phyloP scores from a whole-genome alignment of 106 monocot genomes.

The Dendrobium catenatum region DNA sequence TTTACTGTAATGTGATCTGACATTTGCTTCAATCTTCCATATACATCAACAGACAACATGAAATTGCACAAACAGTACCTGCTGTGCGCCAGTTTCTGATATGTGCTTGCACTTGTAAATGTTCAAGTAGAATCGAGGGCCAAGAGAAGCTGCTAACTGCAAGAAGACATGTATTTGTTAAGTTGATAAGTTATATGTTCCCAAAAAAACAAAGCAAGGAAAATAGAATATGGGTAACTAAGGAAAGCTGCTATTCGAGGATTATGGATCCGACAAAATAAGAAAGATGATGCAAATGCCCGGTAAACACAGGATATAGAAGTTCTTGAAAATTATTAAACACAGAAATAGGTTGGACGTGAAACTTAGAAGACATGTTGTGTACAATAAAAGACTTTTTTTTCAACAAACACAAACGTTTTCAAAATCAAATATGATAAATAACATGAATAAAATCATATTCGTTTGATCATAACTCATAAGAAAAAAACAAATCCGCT shows the following conservation, averaged over 20 bases:
- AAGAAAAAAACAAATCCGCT: too few relatives aligned
- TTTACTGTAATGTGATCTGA: neutral
- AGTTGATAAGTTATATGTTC: neutral
- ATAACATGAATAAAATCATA: too few relatives aligned
- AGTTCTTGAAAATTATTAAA: neutral
- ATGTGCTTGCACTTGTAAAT: conserved; percentile 93
- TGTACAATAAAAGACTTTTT: too few relatives aligned
- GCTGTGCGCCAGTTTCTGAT: conserved; percentile 98
- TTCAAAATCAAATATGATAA: too few relatives aligned
- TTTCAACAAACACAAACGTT: too few relatives aligned
- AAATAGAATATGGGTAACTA: neutral
- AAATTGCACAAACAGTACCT: conserved; percentile 35
- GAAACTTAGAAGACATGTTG: neutral
- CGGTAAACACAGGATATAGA: neutral
- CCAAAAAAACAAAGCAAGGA: neutral
- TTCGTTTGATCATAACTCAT: too few relatives aligned
- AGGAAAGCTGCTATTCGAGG: neutral
- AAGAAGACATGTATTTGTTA: neutral
- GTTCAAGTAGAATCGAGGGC: conserved; percentile 94
- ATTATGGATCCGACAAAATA: neutral
- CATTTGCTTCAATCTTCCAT: neutral
- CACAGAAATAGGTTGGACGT: neutral
- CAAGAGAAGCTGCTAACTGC: conserved; percentile 94
- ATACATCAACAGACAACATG: neutral
- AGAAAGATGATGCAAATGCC: neutral